Percentiles rank a stretch among this genome's conserved stretches.
Conservation (phyloP, 495 filamentous ascomycete genomes). For the Thozetella sp. region DNA sequence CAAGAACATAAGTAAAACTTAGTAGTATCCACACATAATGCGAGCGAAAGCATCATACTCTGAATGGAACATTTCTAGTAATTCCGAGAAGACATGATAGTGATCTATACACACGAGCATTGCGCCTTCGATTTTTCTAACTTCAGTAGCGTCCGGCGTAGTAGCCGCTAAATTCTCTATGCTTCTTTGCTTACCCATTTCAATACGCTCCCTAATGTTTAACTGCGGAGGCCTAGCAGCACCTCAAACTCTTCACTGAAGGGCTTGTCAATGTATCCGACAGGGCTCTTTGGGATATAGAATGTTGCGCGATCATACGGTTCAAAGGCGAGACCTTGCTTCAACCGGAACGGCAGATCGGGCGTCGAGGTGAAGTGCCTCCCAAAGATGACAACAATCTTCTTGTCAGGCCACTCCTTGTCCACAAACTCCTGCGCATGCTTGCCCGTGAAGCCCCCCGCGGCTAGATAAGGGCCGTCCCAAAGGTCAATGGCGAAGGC, state of each 20-base stretch:
- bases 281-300: slow-evolving; percentile 48
- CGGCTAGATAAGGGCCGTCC: slow-evolving; percentile 57
- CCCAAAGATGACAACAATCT: slow-evolving; percentile 61
- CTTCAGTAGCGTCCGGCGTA: too few relatives aligned
- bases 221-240: slow-evolving; percentile 17
- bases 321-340: slow-evolving; percentile 55
- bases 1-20: too few relatives aligned
- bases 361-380: slow-evolving; percentile 71
- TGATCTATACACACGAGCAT: too few relatives aligned
- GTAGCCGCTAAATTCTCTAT: too few relatives aligned
- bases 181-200: slow-evolving; percentile 45
- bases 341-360: slow-evolving; percentile 66
- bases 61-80: too few relatives aligned
- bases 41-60: too few relatives aligned
- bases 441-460: slow-evolving; percentile 57
- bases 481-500: slow-evolving; percentile 55
- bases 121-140: too few relatives aligned
- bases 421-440: slow-evolving; percentile 54
- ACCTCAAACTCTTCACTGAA: slow-evolving; percentile 57
- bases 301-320: slow-evolving; percentile 61
- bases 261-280: slow-evolving; percentile 69
- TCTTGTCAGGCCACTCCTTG: slow-evolving; percentile 49
- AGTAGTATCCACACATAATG: too few relatives aligned
- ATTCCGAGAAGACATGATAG: too few relatives aligned
- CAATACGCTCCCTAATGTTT: slow-evolving; percentile 34